These are phyloP conservation scores for Pochonia chlamydosporia DNA, from an alignment of 2,329 filamentous ascomycete species.

Conservation along the genomic window DNA sequence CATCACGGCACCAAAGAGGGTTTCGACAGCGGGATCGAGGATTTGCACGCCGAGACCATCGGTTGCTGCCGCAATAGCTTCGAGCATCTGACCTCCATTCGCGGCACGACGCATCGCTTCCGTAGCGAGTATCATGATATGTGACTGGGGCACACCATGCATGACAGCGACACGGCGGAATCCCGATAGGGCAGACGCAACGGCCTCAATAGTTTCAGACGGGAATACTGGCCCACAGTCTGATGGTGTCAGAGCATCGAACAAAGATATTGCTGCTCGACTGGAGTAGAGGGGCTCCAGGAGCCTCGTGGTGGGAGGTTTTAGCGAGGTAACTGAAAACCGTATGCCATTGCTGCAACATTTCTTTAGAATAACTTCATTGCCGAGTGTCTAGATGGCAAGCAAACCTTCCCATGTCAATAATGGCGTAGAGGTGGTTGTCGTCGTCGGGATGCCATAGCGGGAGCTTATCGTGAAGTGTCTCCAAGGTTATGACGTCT, in stretches of 20 bases:
- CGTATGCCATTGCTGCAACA: constrained; percentile 78
- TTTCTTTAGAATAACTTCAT: background rate
- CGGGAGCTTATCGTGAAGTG: constrained; percentile 42
- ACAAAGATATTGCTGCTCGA: constrained; percentile 76
- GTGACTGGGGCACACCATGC: constrained; percentile 58
- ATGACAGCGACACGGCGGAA: constrained; percentile 68
- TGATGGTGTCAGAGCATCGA: constrained; percentile 66
- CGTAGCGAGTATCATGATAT: constrained; percentile 75
- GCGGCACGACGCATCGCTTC: constrained; percentile 79
- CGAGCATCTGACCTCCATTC: constrained; percentile 65
- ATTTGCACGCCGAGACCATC: constrained; percentile 64
- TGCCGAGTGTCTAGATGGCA: background rate
- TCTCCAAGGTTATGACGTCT: constrained; percentile 46
- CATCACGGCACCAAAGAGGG: constrained; percentile 69
- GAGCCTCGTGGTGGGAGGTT: constrained; percentile 63
- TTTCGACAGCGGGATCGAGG: constrained; percentile 74
- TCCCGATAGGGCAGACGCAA: constrained; percentile 59
- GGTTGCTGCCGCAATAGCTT: constrained; percentile 55
- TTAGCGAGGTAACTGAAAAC: constrained; percentile 82
- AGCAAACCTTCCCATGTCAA: constrained; percentile 54
- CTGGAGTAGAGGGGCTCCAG: constrained; percentile 73
- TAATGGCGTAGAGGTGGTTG: constrained; percentile 49
- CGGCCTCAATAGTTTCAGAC: constrained; percentile 53
- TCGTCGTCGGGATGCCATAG: constrained; percentile 39
- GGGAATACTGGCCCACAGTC: constrained; percentile 38